phyloP scores from a whole-genome alignment of 805 yeast genomes.

The Saccharomycopsis sp. region DNA sequence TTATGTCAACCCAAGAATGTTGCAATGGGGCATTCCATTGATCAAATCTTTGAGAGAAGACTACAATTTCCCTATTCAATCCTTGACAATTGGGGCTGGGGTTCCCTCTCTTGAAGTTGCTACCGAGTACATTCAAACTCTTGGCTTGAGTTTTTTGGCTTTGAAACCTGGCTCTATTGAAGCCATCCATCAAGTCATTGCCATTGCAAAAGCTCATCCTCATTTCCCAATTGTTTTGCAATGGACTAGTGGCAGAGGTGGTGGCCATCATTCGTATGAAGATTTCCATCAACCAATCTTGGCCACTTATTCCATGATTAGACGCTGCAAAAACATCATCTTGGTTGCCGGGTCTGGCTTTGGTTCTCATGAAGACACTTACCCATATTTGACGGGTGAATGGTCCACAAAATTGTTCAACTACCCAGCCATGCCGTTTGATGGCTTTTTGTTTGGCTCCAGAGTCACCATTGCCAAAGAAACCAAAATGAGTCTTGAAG shows the following conservation, averaged over 20 bases:
- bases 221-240: constrained; percentile 92
- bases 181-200: constrained; percentile 74
- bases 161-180: constrained; percentile 97
- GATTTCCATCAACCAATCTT: constrained; percentile 97
- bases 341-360: constrained; percentile 97
- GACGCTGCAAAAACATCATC: constrained; percentile 83
- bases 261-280: constrained; percentile 99
- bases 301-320: constrained; percentile 90
- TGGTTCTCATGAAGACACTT: constrained; percentile 94
- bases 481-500: constrained; percentile 87
- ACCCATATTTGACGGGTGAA: constrained; percentile 93
- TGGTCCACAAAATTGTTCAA: constrained; percentile 85
- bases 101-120: constrained; percentile 98
- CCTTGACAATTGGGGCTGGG: constrained; percentile 98
- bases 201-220: constrained; percentile 94
- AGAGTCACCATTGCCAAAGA: constrained; percentile 97
- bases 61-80: constrained; percentile 91
- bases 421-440: constrained; percentile 98
- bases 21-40: constrained; percentile 98
- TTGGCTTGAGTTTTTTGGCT: constrained; percentile 89
- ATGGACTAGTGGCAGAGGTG: constrained; percentile 99
- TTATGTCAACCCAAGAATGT: constrained; percentile 94
- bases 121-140: constrained; percentile 84
- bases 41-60: constrained; percentile 72
- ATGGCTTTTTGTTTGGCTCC: constrained; percentile 93